phyloP scores from a whole-genome alignment of 176 grass and related monocot genomes.

The Juncus effusus region DNA sequence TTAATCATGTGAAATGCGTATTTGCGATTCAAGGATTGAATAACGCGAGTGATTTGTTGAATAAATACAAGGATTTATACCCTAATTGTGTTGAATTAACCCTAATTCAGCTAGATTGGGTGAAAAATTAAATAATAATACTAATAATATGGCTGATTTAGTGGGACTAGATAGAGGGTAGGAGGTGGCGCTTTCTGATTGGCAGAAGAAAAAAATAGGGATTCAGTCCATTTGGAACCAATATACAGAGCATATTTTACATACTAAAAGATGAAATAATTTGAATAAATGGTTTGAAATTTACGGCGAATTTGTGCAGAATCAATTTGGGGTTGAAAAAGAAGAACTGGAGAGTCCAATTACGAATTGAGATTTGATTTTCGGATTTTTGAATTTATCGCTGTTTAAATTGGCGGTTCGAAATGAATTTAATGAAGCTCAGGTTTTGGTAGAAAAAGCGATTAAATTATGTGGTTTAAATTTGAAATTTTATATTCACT shows the following conservation, averaged over 20 bases:
- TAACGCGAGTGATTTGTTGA: constrained; percentile 51
- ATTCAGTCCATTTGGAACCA: constrained; percentile 94
- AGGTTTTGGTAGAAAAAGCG: constrained; percentile 58
- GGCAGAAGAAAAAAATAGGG: constrained; percentile 64
- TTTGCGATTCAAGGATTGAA: constrained; percentile 52
- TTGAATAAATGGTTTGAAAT: constrained; percentile 56
- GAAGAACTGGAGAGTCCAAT: constrained; percentile 1
- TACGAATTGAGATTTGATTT: constrained; percentile 34
- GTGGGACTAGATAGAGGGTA: constrained; percentile 44
- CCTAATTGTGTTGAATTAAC: constrained; percentile 70
- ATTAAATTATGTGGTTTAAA: constrained; percentile 33
- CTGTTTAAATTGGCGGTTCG: constrained; percentile 43
- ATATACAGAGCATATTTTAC: constrained; percentile 53
- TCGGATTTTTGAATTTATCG: constrained; percentile 69
- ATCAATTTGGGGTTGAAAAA: neutral
- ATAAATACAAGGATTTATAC: constrained; percentile 77
- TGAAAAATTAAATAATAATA: constrained; percentile 36
- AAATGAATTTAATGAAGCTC: constrained; percentile 59
- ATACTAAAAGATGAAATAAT: constrained; percentile 47
- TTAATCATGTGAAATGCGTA: constrained; percentile 70
- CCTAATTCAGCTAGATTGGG: constrained; percentile 49
- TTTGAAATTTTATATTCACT: constrained; percentile 48
- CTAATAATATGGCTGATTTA: constrained; percentile 8
- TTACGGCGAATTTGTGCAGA: constrained; percentile 34
- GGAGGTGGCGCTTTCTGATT: constrained; percentile 58